Conservation (phyloP, 768 basidiomycete species). For the Fibroporia radiculosa region DNA sequence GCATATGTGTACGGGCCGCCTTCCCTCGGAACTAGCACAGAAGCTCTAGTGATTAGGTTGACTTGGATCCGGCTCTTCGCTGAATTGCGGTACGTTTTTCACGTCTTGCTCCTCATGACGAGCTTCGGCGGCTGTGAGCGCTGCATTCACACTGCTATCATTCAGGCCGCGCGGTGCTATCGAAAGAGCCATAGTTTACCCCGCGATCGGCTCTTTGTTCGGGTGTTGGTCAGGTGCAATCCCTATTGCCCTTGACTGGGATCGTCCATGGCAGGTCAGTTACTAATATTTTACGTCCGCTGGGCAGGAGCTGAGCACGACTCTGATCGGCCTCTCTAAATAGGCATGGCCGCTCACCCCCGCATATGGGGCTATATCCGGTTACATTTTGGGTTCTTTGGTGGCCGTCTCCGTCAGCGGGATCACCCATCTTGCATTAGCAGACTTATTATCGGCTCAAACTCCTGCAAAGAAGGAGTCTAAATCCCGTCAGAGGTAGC, state of each 20-base stretch:
- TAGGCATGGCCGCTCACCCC: constrained; percentile 83
- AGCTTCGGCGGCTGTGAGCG: neutral
- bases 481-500: neutral
- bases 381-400: constrained; percentile 57
- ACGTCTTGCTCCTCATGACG: constrained; percentile 46
- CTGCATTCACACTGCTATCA: constrained; percentile 2
- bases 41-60: constrained; percentile 46
- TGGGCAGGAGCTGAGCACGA: neutral
- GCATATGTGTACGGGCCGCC: constrained; percentile 65
- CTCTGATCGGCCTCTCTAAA: neutral
- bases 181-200: constrained; percentile 76
- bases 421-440: constrained; percentile 20
- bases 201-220: constrained; percentile 59
- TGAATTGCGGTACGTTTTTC: constrained; percentile 63
- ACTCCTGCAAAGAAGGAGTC: constrained; percentile 2
- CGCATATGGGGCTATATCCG: constrained; percentile 61
- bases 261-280: constrained; percentile 91
- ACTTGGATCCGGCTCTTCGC: constrained; percentile 77
- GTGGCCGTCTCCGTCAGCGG: constrained; percentile 40
- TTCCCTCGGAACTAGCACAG: constrained; percentile 26
- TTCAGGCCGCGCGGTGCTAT: constrained; percentile 50
- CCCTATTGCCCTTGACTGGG: constrained; percentile 93
- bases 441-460: constrained; percentile 3
- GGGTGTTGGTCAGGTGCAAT: constrained; percentile 80
- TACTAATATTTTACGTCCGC: neutral